Evolutionary conservation across 768 basidiomycete species (phyloP).

Genomic region (Amyloporia xantha): DNA sequence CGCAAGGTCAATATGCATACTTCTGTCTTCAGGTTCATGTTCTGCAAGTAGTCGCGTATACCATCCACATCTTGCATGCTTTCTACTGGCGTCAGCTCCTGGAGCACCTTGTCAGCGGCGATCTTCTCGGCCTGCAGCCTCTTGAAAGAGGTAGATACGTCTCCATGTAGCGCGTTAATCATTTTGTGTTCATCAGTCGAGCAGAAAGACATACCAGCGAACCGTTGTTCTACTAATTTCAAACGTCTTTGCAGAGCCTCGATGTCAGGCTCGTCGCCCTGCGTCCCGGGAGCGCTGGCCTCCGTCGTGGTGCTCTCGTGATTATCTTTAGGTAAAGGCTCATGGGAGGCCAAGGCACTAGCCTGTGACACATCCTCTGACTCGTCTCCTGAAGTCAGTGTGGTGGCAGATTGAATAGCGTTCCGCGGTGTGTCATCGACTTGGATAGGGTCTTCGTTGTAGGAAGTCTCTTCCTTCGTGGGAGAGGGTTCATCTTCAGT

Average conservation of each 20-base stretch:
- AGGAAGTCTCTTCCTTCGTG: no score
- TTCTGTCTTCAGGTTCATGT: slow-evolving; percentile 59
- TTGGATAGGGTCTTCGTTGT: no score
- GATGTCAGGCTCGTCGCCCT: slow-evolving; percentile 27
- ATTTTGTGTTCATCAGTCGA: background rate
- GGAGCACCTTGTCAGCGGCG: slow-evolving; percentile 61
- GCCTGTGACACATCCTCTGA: no score
- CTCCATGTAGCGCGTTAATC: slow-evolving; percentile 31
- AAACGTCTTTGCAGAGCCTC: slow-evolving; percentile 61
- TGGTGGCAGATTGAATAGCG: no score
- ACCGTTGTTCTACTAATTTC: slow-evolving; percentile 70
- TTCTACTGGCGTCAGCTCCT: slow-evolving; percentile 65
- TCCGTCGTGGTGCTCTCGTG: no score
- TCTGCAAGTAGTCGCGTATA: slow-evolving; percentile 68
- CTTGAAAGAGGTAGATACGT: slow-evolving; percentile 74
- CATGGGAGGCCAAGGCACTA: no score
- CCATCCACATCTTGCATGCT: slow-evolving; percentile 57
- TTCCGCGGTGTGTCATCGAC: no score
- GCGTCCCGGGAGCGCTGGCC: no score
- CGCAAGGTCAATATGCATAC: no score
- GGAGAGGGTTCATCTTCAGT: no score
- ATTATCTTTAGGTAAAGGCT: no score
- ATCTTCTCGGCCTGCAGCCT: slow-evolving; percentile 65
- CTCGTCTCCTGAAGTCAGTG: no score
- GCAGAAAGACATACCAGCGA: slow-evolving; percentile 43